Evolutionary conservation across 2,329 filamentous ascomycete genomes (phyloP).

Genomic region (Colletotrichum filicis): DNA sequence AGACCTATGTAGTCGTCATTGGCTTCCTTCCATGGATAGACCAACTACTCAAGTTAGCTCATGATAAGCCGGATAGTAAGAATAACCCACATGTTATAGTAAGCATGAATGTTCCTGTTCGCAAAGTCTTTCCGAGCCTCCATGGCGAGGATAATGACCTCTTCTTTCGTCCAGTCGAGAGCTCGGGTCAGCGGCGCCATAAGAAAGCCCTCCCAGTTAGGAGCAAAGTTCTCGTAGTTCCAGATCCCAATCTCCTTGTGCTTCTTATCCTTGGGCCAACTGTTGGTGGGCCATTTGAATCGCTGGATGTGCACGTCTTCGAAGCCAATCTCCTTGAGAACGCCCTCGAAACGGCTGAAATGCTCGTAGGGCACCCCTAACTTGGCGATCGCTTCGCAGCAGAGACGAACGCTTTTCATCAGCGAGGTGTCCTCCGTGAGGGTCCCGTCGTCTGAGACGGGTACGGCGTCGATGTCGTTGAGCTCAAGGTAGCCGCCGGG

Average conservation of each 20-base stretch:
- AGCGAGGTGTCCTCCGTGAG: not conserved
- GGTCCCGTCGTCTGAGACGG: constrained; percentile 37
- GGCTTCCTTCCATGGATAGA: constrained; percentile 26
- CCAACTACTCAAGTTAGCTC: not conserved
- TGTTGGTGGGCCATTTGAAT: constrained; percentile 44
- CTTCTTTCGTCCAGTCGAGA: constrained; percentile 46
- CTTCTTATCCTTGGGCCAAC: constrained; percentile 44
- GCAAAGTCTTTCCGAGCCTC: constrained; percentile 46
- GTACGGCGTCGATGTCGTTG: constrained; percentile 51
- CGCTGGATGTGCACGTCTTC: constrained; percentile 42
- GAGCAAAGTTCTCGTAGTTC: constrained; percentile 34
- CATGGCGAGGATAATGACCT: constrained; percentile 46
- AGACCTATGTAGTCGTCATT: too few relatives aligned
- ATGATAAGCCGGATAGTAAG: not conserved
- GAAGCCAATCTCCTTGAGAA: constrained; percentile 41
- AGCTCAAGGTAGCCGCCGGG: constrained; percentile 57
- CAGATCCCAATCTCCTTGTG: constrained; percentile 43
- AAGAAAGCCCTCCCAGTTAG: constrained; percentile 44
- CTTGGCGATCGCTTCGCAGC: not conserved
- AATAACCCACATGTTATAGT: constrained; percentile 44
- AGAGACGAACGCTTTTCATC: not conserved
- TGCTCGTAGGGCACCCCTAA: not conserved
- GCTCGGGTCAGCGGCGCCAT: constrained; percentile 50
- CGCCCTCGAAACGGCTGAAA: not conserved
- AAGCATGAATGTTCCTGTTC: constrained; percentile 47